phyloP scores from a whole-genome alignment of 768 basidiomycete genomes.

The Neoboletus magnificus region DNA sequence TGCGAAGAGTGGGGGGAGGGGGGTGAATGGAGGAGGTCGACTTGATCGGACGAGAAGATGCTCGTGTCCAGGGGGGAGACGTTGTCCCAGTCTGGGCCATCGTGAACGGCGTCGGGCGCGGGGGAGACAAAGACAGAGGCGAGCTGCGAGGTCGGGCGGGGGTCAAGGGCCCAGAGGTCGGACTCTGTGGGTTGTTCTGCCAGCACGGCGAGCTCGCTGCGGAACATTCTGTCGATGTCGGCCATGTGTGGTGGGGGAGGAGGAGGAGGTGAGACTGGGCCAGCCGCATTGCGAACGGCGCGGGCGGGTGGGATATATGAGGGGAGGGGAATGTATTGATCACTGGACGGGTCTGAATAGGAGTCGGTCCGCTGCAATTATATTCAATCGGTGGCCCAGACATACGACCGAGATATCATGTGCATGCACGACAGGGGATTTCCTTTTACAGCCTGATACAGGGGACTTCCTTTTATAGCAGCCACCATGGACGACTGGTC shows the following conservation, averaged over 20 bases:
- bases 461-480: slow-evolving; percentile 9
- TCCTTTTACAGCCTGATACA: neutral
- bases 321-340: slow-evolving; percentile 13
- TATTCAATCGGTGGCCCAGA: neutral
- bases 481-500: neutral
- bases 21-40: neutral
- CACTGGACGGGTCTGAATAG: neutral
- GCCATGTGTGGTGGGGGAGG: slow-evolving; percentile 9
- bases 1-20: neutral
- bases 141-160: neutral
- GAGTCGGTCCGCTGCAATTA: neutral
- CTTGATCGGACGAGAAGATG: neutral
- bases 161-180: slow-evolving; percentile 5
- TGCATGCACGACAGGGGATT: slow-evolving; percentile 1
- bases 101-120: too few species aligned
- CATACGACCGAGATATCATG: neutral
- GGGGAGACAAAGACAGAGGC: neutral
- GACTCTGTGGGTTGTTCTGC: slow-evolving; percentile 4
- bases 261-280: neutral
- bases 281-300: slow-evolving; percentile 17
- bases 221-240: slow-evolving; percentile 25
- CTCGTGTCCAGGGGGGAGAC: neutral
- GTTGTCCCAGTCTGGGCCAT: slow-evolving; percentile 1
- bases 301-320: slow-evolving; percentile 2
- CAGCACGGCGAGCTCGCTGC: slow-evolving; percentile 16